Evolutionary conservation across 805 yeast genomes (phyloP).

Genomic region (Starmerella potacharoeniae): DNA sequence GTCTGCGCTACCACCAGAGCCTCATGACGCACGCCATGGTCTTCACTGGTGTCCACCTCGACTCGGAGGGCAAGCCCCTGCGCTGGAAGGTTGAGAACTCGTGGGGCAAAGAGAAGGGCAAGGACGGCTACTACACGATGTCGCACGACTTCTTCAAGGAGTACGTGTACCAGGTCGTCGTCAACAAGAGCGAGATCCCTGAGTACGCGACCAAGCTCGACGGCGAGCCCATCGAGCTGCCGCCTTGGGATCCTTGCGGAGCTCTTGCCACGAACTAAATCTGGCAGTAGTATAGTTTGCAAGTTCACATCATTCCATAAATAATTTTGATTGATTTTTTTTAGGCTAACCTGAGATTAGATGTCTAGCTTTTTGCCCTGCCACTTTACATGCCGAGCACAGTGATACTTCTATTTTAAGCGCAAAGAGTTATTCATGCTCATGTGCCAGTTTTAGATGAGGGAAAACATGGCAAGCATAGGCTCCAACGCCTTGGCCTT

Average conservation of each 20-base stretch:
- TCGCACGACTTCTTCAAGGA: conserved; percentile 64
- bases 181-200: conserved; percentile 41
- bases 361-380: neutral
- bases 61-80: conserved; percentile 45
- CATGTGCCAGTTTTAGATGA: neutral
- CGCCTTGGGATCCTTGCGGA: conserved; percentile 75
- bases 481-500: conserved; percentile 3
- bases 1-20: conserved; percentile 59
- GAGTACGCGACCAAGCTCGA: conserved; percentile 33
- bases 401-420: no score
- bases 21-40: conserved; percentile 88
- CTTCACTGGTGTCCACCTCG: conserved; percentile 69
- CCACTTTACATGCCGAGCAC: no score
- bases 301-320: neutral
- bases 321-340: neutral
- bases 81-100: conserved; percentile 69
- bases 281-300: no score
- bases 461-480: neutral
- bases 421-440: neutral
- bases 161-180: conserved; percentile 62
- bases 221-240: conserved; percentile 45
- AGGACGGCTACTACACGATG: conserved; percentile 59
- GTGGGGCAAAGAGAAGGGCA: conserved; percentile 61
- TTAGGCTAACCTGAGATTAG: no score
- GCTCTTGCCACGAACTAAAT: conserved; percentile 44